Percentiles rank a stretch among this genome's conserved stretches.
Evolutionary conservation across 768 basidiomycete genomes (phyloP).

Genomic region (Hygrocybe punicea): DNA sequence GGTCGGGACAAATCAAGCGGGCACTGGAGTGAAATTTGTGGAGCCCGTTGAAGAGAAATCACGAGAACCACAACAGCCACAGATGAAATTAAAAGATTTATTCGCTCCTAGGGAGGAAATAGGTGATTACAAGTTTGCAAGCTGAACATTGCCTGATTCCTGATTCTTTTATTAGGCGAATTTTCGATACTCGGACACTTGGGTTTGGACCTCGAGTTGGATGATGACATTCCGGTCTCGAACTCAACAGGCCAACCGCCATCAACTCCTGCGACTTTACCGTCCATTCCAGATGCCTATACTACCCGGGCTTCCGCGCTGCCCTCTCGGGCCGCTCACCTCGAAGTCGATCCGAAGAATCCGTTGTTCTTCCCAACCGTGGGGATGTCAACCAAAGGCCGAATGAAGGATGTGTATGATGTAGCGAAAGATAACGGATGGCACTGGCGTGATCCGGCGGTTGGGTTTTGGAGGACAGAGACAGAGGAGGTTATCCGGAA

Average conservation of each 20-base stretch:
- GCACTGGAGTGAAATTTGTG: neutral
- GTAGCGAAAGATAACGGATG: slow-evolving; percentile 47
- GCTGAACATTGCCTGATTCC: neutral
- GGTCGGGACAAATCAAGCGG: slow-evolving; percentile 8
- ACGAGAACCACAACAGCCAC: slow-evolving; percentile 4
- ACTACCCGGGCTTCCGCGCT: slow-evolving; percentile 25
- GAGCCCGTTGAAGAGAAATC: neutral
- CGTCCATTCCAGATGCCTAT: slow-evolving; percentile 21
- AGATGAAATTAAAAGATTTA: slow-evolving; percentile 59
- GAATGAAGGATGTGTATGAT: slow-evolving; percentile 48
- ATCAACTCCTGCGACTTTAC: slow-evolving; percentile 14
- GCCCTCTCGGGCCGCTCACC: slow-evolving; percentile 5
- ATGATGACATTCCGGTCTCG: slow-evolving; percentile 46
- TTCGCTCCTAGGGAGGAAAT: slow-evolving; percentile 69
- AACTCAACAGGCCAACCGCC: slow-evolving; percentile 6
- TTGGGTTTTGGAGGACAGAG: slow-evolving; percentile 49
- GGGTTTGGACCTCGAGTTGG: slow-evolving; percentile 68
- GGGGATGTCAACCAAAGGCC: slow-evolving; percentile 19
- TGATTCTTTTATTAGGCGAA: slow-evolving; percentile 38
- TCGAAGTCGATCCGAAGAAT: slow-evolving; percentile 46
- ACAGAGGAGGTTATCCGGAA: slow-evolving; percentile 59
- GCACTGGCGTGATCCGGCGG: slow-evolving; percentile 42
- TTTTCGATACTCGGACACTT: slow-evolving; percentile 78
- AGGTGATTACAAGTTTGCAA: slow-evolving; percentile 38
- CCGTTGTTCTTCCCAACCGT: slow-evolving; percentile 66